A percentile compares a stretch with the other conserved stretches of the same genome.
Evolutionary conservation across 768 basidiomycete species (phyloP).

Genomic region (Kwoniella dendrophila): DNA sequence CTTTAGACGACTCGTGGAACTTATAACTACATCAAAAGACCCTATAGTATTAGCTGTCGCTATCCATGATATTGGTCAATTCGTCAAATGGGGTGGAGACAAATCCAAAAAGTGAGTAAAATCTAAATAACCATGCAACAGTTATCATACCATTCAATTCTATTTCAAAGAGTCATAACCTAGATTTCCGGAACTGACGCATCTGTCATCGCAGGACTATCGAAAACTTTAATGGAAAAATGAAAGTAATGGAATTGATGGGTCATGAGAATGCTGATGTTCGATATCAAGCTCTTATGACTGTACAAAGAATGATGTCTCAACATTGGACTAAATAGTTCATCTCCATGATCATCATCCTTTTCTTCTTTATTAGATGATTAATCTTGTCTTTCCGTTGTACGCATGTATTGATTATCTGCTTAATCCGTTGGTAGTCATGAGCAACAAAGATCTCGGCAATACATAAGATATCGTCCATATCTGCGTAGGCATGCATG

Average conservation of each 20-base stretch:
- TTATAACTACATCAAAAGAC: slow-evolving; percentile 72
- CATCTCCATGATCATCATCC: no score
- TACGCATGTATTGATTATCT: slow-evolving; percentile 34
- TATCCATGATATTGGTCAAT: slow-evolving; percentile 89
- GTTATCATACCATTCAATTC: no score
- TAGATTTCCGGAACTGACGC: neutral
- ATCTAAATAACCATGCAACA: no score
- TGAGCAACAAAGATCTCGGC: no score
- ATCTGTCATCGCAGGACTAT: slow-evolving; percentile 63
- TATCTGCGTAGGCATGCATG: no score
- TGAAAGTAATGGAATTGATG: slow-evolving; percentile 72
- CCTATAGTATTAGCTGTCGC: slow-evolving; percentile 84
- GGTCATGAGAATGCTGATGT: slow-evolving; percentile 83
- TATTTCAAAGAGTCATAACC: neutral
- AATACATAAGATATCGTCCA: no score
- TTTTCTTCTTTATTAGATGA: no score
- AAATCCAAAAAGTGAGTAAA: slow-evolving; percentile 77
- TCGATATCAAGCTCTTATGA: slow-evolving; percentile 85
- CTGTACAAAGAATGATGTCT: slow-evolving; percentile 87
- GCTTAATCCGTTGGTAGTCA: no score
- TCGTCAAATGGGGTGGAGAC: slow-evolving; percentile 81
- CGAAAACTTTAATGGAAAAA: slow-evolving; percentile 82
- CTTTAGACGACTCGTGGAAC: slow-evolving; percentile 69
- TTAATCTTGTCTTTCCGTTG: slow-evolving; percentile 2
- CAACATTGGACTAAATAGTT: slow-evolving; percentile 58